Evolutionary conservation across 2,329 filamentous ascomycete genomes (phyloP).

Genomic region (Pseudopithomyces maydicus): DNA sequence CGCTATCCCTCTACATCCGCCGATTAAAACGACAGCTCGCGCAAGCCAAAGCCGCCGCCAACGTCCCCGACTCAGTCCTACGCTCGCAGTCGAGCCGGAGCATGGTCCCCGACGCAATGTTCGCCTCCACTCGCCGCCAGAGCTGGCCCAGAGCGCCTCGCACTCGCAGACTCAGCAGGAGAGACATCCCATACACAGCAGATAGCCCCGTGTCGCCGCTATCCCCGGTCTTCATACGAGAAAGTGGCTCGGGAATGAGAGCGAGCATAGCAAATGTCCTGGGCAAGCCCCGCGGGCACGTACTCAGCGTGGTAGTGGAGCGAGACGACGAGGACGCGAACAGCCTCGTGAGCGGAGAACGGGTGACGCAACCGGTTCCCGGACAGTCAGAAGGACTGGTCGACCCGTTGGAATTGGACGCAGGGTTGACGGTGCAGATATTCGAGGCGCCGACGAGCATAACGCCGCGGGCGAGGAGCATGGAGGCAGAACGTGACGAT

Average conservation of each 20-base stretch:
- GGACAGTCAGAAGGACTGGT: slow-evolving; percentile 32
- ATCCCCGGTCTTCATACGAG: slow-evolving; percentile 8
- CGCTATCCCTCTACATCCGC: slow-evolving; percentile 29
- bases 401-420: slow-evolving; percentile 31
- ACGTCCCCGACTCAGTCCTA: slow-evolving; percentile 18
- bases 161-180: slow-evolving; percentile 3
- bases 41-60: slow-evolving; percentile 22
- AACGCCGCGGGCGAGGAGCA: slow-evolving; percentile 24
- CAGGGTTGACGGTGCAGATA: slow-evolving; percentile 14
- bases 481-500: slow-evolving; percentile 12
- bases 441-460: slow-evolving; percentile 27
- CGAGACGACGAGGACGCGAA: slow-evolving; percentile 24
- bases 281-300: slow-evolving; percentile 25
- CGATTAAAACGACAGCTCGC: slow-evolving; percentile 27
- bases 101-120: not conserved
- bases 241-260: slow-evolving; percentile 4
- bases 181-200: not conserved
- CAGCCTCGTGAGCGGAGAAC: slow-evolving; percentile 1
- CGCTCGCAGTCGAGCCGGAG: slow-evolving; percentile 9
- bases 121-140: slow-evolving; percentile 2
- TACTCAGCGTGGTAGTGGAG: slow-evolving; percentile 29
- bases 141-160: not conserved
- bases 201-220: slow-evolving; percentile 17
- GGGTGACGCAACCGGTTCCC: slow-evolving; percentile 26
- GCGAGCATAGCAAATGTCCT: slow-evolving; percentile 13